A percentile compares a stretch with the other conserved stretches of the same genome.
These are phyloP conservation scores for Tuber umbilicatum DNA, from an alignment of 495 filamentous ascomycete species.

Conservation along the genomic window DNA sequence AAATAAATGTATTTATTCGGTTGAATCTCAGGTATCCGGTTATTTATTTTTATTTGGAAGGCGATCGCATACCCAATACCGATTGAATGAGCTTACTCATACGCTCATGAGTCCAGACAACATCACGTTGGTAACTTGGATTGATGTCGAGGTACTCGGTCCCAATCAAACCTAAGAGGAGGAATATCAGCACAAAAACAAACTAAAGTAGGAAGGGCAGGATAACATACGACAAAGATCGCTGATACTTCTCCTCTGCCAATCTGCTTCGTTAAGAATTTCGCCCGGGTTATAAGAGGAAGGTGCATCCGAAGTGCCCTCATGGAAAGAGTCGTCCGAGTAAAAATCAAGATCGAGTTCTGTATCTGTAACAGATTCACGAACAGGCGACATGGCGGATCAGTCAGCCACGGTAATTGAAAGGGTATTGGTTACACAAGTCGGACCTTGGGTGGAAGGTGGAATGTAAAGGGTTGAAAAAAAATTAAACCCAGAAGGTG, in stretches of 20 bases:
- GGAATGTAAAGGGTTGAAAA: neutral
- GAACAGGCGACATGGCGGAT: neutral
- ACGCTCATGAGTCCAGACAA: constrained; percentile 46
- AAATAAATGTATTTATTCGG: neutral
- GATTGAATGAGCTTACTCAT: constrained; percentile 46
- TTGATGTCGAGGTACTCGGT: constrained; percentile 44
- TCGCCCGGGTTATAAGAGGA: neutral
- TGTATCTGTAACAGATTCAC: neutral
- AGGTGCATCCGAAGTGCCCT: neutral
- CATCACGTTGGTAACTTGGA: constrained; percentile 50
- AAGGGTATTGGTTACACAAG: neutral
- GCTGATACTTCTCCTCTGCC: constrained; percentile 2
- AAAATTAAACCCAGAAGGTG: neutral
- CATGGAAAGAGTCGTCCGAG: neutral
- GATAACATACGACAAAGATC: neutral
- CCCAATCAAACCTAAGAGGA: constrained; percentile 41
- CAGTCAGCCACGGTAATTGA: neutral
- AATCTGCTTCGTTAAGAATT: neutral
- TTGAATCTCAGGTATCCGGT: neutral
- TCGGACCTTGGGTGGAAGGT: neutral
- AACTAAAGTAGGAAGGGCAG: neutral
- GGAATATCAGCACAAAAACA: neutral
- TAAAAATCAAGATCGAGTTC: neutral
- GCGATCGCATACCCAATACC: constrained; percentile 43
- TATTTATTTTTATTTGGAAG: neutral